A percentile compares a stretch with the other conserved stretches of the same genome.
phyloP scores from a whole-genome alignment of 2,329 filamentous ascomycete genomes.

The Chrysosphaeria jannelii region DNA sequence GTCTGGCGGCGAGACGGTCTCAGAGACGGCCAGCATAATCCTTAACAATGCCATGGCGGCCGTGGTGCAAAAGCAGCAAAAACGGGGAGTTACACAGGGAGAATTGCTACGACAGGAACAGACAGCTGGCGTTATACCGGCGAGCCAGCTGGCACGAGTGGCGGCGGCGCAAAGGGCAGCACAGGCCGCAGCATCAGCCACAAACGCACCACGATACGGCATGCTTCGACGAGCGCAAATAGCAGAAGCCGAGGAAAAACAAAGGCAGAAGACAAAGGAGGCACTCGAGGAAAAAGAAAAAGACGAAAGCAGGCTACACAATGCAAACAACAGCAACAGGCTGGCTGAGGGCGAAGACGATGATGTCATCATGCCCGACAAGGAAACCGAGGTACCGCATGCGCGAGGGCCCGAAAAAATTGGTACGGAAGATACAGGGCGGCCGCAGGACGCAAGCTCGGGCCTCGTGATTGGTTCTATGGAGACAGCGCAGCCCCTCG shows the following conservation, averaged over 20 bases:
- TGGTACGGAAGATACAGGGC: slow-evolving; percentile 62
- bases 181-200: neutral
- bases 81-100: slow-evolving; percentile 43
- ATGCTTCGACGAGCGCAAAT: slow-evolving; percentile 5
- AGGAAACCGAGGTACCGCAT: slow-evolving; percentile 36
- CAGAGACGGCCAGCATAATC: slow-evolving; percentile 49
- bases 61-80: slow-evolving; percentile 4
- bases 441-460: slow-evolving; percentile 17
- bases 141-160: slow-evolving; percentile 22
- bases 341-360: slow-evolving; percentile 2
- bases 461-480: slow-evolving; percentile 2
- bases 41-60: slow-evolving; percentile 1
- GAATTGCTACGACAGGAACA: slow-evolving; percentile 70
- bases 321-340: neutral
- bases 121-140: slow-evolving; percentile 47
- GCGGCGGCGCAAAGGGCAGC: slow-evolving; percentile 7
- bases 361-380: slow-evolving; percentile 4
- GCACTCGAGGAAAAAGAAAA: neutral
- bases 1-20: slow-evolving; percentile 55
- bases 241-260: slow-evolving; percentile 1
- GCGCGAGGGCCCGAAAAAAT: slow-evolving; percentile 62
- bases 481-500: slow-evolving; percentile 11
- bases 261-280: no score
- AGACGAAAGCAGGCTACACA: neutral
- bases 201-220: neutral